phyloP scores from a whole-genome alignment of 202 grass and related monocot genomes.

The Digitaria exilis region DNA sequence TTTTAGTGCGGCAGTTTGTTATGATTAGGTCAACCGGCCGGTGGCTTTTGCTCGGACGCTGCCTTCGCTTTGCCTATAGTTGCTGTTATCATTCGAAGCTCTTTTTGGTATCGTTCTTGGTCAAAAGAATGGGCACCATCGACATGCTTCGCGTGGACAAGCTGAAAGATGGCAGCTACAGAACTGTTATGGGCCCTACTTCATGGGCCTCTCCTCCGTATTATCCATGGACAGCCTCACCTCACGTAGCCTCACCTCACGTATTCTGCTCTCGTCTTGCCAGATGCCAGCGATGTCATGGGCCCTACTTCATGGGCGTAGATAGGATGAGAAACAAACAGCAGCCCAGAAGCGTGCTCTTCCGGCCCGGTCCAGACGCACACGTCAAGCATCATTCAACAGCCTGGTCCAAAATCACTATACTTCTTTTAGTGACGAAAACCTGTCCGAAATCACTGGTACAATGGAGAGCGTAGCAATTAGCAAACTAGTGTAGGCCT shows the following conservation, averaged over 20 bases:
- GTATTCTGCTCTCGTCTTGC: no score
- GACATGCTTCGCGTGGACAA: not conserved
- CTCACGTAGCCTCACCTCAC: no score
- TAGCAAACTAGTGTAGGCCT: no score
- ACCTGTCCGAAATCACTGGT: no score
- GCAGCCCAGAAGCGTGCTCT: not conserved
- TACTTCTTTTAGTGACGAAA: no score
- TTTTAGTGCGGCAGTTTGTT: conserved; percentile 29
- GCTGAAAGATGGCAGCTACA: not conserved
- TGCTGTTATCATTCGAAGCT: not conserved
- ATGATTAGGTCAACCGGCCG: conserved; percentile 35
- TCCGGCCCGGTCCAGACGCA: not conserved
- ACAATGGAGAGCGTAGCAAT: no score
- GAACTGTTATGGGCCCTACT: no score
- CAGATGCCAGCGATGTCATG: not conserved
- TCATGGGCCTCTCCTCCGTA: not conserved
- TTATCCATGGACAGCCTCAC: not conserved
- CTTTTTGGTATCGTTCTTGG: not conserved
- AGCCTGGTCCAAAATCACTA: no score
- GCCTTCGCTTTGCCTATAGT: conserved; percentile 27
- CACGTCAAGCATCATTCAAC: no score
- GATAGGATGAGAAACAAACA: no score
- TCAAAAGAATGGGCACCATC: conserved; percentile 37
- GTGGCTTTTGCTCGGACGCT: conserved; percentile 41
- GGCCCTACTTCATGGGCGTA: not conserved